Base-by-base conservation (phyloP, 2,329 filamentous ascomycete species). In the Canariomyces notabilis region DNA sequence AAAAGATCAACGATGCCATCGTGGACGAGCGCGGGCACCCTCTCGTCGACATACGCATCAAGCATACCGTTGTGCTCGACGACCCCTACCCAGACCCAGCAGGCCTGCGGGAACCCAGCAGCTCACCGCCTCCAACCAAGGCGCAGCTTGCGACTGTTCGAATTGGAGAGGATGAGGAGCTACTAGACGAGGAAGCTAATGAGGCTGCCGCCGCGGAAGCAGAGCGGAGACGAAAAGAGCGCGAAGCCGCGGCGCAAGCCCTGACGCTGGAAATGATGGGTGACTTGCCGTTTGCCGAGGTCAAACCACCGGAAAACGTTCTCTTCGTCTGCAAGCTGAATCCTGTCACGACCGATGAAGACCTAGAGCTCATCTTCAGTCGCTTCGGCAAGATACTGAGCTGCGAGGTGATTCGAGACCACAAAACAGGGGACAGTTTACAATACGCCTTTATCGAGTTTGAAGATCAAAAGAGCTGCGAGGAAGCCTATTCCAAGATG, bases 401-500 rank as follows among this genome's bases (percentile, higher is more conserved):
- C 37, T 98, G 93, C 63, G 93, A 98, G 68, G 87, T 98, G 26
- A 96, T 98, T 52, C 79, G 91, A 39, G 93, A 98, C 64, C 87
- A 87, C 62, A 89, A 89, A 60, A 96, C 91, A 0, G 89, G 89
- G 4, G 93, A 98, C 67, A 95, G 89, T 61, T 70, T 98, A 39
- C 93, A 98, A 64, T 98, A 98, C 63, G 89, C 93, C 1, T 98
- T 98, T 58, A 94, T 98, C 60, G 93, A 98, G 64, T 98, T 91
- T 59, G 87, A 91, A 48, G 86, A 94, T 45, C 93, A 96, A 68
- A 80, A 85, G 56, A 87, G 91, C 43, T 97, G 93, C 64, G 93
- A 98, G 68, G 82, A 87, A 42, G 93, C 93, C 2, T 98, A 96
- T 62, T 93, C 94, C 72, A 98, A 98, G 70, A 98, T 98, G 93